Evolutionary conservation across 768 basidiomycete species (phyloP).

Genomic region (Serendipita sp.): DNA sequence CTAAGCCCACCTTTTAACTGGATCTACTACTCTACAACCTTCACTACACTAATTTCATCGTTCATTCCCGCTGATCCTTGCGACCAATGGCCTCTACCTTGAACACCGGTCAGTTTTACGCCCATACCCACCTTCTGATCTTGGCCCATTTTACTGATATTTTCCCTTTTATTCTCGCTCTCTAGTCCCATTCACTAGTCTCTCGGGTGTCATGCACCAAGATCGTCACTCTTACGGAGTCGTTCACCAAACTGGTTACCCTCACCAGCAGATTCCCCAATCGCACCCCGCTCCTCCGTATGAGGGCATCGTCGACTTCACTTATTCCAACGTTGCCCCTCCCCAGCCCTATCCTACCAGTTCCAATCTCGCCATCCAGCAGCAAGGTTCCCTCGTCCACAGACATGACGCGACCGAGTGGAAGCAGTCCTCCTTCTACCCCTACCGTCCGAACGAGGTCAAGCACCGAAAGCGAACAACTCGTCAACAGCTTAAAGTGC

Average conservation of each 20-base stretch:
- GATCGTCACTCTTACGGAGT: neutral
- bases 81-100: neutral
- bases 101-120: neutral
- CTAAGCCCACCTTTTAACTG: neutral
- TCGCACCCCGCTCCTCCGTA: neutral
- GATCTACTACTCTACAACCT: neutral
- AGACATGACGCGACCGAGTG: neutral
- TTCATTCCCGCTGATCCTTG: neutral
- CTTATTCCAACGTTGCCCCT: neutral
- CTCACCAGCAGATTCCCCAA: neutral
- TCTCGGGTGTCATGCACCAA: neutral
- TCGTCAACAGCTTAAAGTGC: constrained; percentile 68
- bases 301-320: constrained; percentile 3
- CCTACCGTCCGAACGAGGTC: constrained; percentile 84
- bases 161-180: neutral
- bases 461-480: constrained; percentile 89
- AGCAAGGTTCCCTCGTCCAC: neutral
- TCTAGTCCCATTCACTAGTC: neutral
- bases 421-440: constrained; percentile 34
- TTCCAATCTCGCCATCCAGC: neutral
- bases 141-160: neutral
- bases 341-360: neutral
- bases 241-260: neutral
- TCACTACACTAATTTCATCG: neutral
- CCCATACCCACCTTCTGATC: neutral